Percentiles rank a stretch among this genome's conserved stretches.
Conservation (phyloP, 1,139 yeast species). For the Candida anutae region DNA sequence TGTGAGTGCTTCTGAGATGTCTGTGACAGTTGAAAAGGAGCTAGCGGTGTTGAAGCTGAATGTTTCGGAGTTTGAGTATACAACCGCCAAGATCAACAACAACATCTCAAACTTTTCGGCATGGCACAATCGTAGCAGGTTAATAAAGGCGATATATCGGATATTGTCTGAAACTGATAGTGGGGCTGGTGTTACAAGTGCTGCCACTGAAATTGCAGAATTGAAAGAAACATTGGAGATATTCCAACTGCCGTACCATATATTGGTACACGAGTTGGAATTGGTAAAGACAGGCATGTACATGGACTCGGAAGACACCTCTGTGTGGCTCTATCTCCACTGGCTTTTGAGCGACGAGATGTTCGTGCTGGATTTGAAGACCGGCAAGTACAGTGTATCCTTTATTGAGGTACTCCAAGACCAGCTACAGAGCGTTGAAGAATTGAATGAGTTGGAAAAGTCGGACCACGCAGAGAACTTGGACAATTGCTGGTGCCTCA, state of each 20-base stretch:
- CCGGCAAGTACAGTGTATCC: constrained; percentile 5
- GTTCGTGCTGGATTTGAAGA: constrained; percentile 24
- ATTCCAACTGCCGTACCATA: constrained; percentile 19
- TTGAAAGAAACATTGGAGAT: constrained; percentile 8
- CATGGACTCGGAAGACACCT: constrained; percentile 90
- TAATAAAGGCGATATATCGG: constrained; percentile 48
- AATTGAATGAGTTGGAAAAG: constrained; percentile 53
- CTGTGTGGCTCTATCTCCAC: constrained; percentile 81
- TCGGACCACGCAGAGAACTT: constrained; percentile 43
- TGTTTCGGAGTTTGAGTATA: constrained; percentile 60
- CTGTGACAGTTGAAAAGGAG: constrained; percentile 5
- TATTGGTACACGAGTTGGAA: constrained; percentile 53
- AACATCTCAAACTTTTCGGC: constrained; percentile 93
- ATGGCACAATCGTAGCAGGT: constrained; percentile 83
- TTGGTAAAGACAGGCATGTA: constrained; percentile 77
- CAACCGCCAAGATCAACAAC: constrained; percentile 68
- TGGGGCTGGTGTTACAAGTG: constrained; percentile 3
- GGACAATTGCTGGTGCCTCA: constrained; percentile 67
- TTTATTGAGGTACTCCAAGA: constrained; percentile 27
- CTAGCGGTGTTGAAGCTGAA: constrained; percentile 18
- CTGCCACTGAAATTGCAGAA: constrained; percentile 2
- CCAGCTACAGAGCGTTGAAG: constrained; percentile 34
- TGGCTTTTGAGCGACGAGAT: constrained; percentile 67
- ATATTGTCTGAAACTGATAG: constrained; percentile 8
- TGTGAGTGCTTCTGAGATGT: constrained; percentile 4